phyloP scores from a whole-genome alignment of 345 rosid species.

The Eucalyptus cladocalyx region DNA sequence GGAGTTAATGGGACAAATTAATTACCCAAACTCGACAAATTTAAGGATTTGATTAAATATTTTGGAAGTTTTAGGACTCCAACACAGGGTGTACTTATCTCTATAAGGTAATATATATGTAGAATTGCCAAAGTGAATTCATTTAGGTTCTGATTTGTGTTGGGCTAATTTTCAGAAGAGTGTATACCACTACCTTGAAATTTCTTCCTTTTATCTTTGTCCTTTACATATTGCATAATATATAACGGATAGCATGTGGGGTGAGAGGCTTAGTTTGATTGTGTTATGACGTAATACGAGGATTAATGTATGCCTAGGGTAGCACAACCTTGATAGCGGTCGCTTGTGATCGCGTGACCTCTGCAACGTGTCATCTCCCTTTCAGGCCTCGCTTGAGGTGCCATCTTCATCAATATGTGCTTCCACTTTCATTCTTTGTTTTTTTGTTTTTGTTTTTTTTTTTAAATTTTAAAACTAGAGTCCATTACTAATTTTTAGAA shows the following conservation, averaged over 20 bases:
- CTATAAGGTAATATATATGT: not conserved
- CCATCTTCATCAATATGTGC: rapidly evolving
- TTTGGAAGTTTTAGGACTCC: too few relatives aligned
- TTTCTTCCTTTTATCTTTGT: too few relatives aligned
- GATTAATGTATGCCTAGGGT: rapidly evolving
- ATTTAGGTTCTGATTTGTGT: too few relatives aligned
- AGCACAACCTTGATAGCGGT: rapidly evolving
- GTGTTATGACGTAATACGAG: rapidly evolving
- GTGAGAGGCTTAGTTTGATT: rapidly evolving
- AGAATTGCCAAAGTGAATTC: not conserved
- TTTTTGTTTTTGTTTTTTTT: too few relatives aligned
- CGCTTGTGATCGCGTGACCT: rapidly evolving
- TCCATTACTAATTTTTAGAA: rapidly evolving
- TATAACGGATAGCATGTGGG: too few relatives aligned
- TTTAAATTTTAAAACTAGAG: too few relatives aligned
- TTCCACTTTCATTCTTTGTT: too few relatives aligned
- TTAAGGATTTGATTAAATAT: rapidly evolving
- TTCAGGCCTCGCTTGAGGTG: rapidly evolving
- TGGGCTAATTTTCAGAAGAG: too few relatives aligned
- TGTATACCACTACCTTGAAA: too few relatives aligned
- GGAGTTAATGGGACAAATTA: too few relatives aligned
- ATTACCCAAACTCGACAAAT: too few relatives aligned
- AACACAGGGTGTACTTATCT: not conserved
- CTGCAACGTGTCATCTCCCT: rapidly evolving
- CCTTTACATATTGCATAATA: too few relatives aligned